Evolutionary conservation across 2,329 filamentous ascomycete genomes (phyloP), one percentile per base, ranked within the genome.

Genomic region (Piedraia hortae): DNA sequence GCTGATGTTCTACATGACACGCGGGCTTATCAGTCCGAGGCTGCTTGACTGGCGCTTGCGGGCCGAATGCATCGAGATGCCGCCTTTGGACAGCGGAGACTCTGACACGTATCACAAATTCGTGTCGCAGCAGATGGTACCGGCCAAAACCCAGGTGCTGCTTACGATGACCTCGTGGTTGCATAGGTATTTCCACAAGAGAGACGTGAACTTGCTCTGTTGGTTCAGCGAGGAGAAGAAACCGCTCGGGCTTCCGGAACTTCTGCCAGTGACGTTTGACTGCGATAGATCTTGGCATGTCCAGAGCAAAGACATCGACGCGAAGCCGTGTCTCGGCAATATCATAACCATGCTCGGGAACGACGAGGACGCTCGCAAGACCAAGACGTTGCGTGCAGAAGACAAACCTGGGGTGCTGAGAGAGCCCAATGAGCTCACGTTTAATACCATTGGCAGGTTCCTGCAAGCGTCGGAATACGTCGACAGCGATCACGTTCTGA

Each of bases 1-100:
- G 45, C 54, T 93, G 10, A 80, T 82, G 42, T 72, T 77, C 44
- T 93, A 93, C 43, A 56, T 91, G 21, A 78, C 77, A 26, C 67
- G 62, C 22, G 85, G 77, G 15, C 51, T 91, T 19, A 63, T 93
- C 31, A 65, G 74, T 13, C 57, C 77, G 12, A 64, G 74, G 21
- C 55, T 90, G 16, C 58, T 89, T 7, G 74, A 71, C 41, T 82
- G 68, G 59, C 63, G 90, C 34, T 71, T 74, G 4, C 70, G 75
- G 24, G 65, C 70, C 31, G 67, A 82, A 41, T 61, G 89, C 26
- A 48, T 72, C 14, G 59, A 91, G 22, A 58, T 65, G 22, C 70
- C 82, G n/a, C 85, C 82, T 4, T 53, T 90, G 24, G 85, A 91
- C 28, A 74, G 77, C 20, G 68, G 73, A 22, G 62, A 66, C 20